Evolutionary conservation across 2,329 filamentous ascomycete genomes (phyloP), one percentile per base, ranked within the genome.

Genomic region (Sarocladium oryzae): DNA sequence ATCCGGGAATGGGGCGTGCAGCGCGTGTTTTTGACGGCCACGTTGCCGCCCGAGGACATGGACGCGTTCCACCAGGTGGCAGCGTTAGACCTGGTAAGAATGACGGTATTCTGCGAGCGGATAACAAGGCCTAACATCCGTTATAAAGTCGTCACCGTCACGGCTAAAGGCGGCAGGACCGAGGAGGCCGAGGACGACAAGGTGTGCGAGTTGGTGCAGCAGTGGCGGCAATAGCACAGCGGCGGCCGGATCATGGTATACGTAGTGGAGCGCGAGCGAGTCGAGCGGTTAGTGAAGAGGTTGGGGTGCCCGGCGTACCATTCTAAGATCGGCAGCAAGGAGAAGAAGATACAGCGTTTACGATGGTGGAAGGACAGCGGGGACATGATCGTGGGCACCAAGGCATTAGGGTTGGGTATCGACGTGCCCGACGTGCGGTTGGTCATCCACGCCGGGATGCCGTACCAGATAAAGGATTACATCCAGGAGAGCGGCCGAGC

Each of bases 351-450:
- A 13, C 28, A 30, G 28, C 28, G 28, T 30, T 30, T 30, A 30
- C 28, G 28, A 30, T 30, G 24, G 26, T 32, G 28, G 28, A 49
- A 24, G 13, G 45, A 28, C 18, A 49, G 21, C 20, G 52, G 48
- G 30, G 16, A 30, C 32, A 37, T 54, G 20, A 54, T 53, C 40
- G 20, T 56, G 30, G 51, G 28, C 16, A 52, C 23, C 15, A 54
- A 53, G 16, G 38, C 23, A 15, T 23, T 53, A 6, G 30, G 33
- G n/a, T 40, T 53, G 15, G 28, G 35, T 10, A 51, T 54, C 33
- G 33, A 51, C 24, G 26, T 54, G 5, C 37, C 45, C 20, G 50
- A 54, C 24, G 49, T 52, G 21, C 43, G 50, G 13, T 41, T 35
- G 10, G 45, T 49, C 4, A 10, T 49, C 10, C 28, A 49, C 28